Conservation (phyloP, 495 filamentous ascomycete species). For the Hyaloscypha bicolor region DNA sequence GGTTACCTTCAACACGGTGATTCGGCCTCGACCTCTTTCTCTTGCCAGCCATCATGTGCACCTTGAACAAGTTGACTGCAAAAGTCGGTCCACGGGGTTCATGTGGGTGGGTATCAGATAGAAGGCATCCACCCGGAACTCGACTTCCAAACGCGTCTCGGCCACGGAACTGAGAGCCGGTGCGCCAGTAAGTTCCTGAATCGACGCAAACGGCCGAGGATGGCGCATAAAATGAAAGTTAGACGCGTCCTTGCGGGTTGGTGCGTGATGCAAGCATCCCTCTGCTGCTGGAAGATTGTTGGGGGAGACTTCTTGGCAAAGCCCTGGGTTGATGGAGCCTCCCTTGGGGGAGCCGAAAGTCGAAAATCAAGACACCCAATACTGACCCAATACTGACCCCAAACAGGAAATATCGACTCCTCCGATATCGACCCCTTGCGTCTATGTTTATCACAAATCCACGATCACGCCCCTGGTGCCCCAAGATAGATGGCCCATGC, state of each 20-base stretch:
- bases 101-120: neutral
- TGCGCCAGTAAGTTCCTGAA: neutral
- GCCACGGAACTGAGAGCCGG: neutral
- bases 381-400: too few species aligned
- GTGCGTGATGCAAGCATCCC: constrained; percentile 1
- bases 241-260: constrained; percentile 2
- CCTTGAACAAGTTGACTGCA: neutral
- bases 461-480: too few species aligned
- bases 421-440: neutral
- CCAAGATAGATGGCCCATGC: neutral
- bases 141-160: neutral
- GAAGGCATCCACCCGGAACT: neutral
- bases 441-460: neutral
- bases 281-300: neutral
- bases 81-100: neutral
- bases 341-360: neutral
- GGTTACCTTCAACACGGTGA: constrained; percentile 14
- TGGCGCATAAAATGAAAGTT: neutral
- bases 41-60: constrained; percentile 25
- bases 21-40: constrained; percentile 35
- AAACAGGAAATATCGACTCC: neutral
- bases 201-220: neutral
- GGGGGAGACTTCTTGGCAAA: neutral
- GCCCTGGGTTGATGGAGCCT: neutral
- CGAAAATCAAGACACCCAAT: neutral